Conservation (phyloP, 75 land plant species). For the Selaginella tamariscina region DNA sequence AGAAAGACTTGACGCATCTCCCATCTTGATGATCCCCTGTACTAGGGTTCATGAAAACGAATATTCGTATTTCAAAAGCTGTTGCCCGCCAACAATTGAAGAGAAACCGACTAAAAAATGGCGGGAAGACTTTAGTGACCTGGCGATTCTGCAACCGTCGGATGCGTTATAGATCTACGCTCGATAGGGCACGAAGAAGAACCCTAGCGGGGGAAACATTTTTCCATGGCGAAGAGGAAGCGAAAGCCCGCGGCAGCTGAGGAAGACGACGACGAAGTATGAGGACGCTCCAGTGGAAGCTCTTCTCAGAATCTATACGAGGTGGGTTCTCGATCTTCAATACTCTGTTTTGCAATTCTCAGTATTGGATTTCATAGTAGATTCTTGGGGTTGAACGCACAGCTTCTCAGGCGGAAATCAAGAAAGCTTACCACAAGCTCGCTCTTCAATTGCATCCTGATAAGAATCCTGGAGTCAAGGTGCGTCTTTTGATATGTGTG, state of each 20-base stretch:
- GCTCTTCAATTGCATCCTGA: constrained; percentile 86
- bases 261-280: background rate
- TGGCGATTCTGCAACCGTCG: background rate
- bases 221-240: background rate
- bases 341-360: background rate
- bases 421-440: constrained; percentile 74
- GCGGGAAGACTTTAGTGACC: background rate
- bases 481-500: constrained; percentile 1
- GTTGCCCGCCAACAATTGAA: no score
- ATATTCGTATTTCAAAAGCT: no score
- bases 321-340: background rate
- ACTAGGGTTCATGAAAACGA: no score
- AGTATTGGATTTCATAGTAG: constrained; percentile 28
- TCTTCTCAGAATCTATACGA: background rate
- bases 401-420: constrained; percentile 74
- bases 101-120: background rate
- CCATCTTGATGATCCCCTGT: no score
- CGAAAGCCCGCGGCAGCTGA: background rate
- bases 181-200: background rate
- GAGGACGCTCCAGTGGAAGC: background rate
- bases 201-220: background rate
- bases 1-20: no score
- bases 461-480: constrained; percentile 89
- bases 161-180: background rate
- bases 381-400: constrained; percentile 63